Evolutionary conservation across 345 rosid genomes (phyloP).

Genomic region (Melastoma malabathricum): DNA sequence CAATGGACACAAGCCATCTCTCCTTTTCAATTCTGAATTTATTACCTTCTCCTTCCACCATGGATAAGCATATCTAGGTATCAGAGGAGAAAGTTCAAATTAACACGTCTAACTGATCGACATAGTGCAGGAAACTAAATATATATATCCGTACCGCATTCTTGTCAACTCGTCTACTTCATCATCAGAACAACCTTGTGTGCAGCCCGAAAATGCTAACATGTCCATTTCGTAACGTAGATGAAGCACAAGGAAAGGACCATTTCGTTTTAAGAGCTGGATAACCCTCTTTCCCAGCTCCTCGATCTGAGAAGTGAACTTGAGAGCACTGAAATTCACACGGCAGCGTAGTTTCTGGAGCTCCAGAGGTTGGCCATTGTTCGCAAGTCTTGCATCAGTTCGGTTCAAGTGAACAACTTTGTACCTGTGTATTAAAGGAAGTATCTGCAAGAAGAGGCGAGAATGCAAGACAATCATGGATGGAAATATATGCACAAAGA

Average conservation of each 20-base stretch:
- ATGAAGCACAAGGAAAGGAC: constrained; percentile 84
- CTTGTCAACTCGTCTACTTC: constrained; percentile 77
- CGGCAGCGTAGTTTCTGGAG: constrained; percentile 87
- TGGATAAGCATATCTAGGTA: constrained; percentile 65
- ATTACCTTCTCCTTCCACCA: constrained; percentile 87
- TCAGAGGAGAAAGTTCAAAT: not conserved
- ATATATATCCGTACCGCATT: constrained; percentile 45
- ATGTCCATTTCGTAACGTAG: constrained; percentile 98
- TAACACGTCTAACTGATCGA: not conserved
- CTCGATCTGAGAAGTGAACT: constrained; percentile 69
- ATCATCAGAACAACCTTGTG: constrained; percentile 66
- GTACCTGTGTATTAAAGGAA: constrained; percentile 68
- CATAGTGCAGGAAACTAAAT: not conserved
- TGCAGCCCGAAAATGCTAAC: constrained; percentile 94
- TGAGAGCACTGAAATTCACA: constrained; percentile 69
- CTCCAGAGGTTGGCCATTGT: constrained; percentile 62
- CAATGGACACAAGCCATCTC: constrained; percentile 78
- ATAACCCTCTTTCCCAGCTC: constrained; percentile 71
- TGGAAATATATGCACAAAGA: not conserved
- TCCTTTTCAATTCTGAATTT: constrained; percentile 70
- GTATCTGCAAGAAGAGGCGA: constrained; percentile 41
- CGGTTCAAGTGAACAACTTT: constrained; percentile 77
- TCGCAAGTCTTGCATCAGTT: constrained; percentile 90
- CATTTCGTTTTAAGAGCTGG: constrained; percentile 57
- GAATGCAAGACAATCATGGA: not conserved